Evolutionary conservation across 1,284 basidiomycete genomes (phyloP).

Genomic region (Apiotrichum laibachii): DNA sequence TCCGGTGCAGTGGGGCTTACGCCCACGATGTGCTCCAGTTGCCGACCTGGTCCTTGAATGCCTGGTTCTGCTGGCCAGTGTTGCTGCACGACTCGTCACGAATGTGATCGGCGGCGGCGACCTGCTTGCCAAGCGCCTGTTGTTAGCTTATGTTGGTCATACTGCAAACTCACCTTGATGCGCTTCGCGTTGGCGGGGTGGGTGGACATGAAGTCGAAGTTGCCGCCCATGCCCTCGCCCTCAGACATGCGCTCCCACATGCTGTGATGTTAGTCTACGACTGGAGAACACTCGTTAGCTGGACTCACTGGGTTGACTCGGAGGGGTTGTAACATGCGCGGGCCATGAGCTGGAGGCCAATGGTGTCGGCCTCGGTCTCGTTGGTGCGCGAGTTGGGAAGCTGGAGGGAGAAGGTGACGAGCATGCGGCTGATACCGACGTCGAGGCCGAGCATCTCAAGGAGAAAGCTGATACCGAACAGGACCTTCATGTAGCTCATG

Average conservation of each 20-base stretch:
- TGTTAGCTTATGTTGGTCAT: neutral
- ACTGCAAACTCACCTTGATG: constrained; percentile 57
- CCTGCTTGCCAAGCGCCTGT: constrained; percentile 1
- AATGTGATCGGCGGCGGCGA: constrained; percentile 4
- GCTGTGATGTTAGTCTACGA: constrained; percentile 47
- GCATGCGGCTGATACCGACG: constrained; percentile 54
- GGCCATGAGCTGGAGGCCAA: constrained; percentile 69
- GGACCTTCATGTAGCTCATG: constrained; percentile 59
- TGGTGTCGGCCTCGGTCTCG: constrained; percentile 78
- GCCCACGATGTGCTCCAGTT: neutral
- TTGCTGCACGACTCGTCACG: constrained; percentile 4
- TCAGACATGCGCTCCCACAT: constrained; percentile 65
- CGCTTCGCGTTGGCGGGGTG: constrained; percentile 71
- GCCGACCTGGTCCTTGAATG: neutral
- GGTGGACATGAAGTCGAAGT: constrained; percentile 56
- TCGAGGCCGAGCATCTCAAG: constrained; percentile 63
- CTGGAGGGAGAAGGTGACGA: constrained; percentile 61
- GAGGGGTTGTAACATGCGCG: constrained; percentile 41
- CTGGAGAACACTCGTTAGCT: neutral
- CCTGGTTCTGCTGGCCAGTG: neutral
- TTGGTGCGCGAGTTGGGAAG: constrained; percentile 80
- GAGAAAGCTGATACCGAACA: constrained; percentile 57
- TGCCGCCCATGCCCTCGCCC: constrained; percentile 53
- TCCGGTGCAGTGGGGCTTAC: neutral
- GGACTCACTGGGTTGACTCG: constrained; percentile 65